Evolutionary conservation across 768 basidiomycete species (phyloP).

Genomic region (Rhodotorula taiwanensis): DNA sequence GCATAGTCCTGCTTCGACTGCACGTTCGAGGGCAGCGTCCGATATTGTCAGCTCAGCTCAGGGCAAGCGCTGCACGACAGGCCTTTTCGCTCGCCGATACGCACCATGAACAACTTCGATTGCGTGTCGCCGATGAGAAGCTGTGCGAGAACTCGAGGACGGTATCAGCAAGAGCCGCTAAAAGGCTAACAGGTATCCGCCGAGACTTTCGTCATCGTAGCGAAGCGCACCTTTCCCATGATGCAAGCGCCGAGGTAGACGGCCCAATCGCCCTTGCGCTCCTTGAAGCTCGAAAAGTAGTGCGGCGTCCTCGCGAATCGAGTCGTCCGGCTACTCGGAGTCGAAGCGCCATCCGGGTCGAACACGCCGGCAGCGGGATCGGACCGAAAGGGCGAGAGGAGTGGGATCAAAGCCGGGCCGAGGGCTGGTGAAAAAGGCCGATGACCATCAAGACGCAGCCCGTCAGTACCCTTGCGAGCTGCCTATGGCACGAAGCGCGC

Average conservation of each 20-base stretch:
- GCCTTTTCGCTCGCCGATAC: too few species aligned
- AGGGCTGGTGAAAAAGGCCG: too few species aligned
- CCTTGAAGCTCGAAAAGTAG: constrained; percentile 70
- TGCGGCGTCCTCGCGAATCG: constrained; percentile 63
- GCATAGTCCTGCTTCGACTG: constrained; percentile 32
- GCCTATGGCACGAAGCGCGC: too few species aligned
- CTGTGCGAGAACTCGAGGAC: neutral
- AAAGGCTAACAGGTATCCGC: neutral
- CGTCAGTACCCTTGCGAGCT: too few species aligned
- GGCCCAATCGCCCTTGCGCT: constrained; percentile 28
- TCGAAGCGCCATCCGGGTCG: neutral
- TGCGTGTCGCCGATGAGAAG: constrained; percentile 31
- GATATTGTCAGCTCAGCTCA: too few species aligned
- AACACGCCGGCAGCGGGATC: constrained; percentile 6
- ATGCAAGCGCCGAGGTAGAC: constrained; percentile 37
- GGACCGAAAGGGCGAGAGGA: constrained; percentile 26
- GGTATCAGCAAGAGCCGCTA: neutral
- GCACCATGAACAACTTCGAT: constrained; percentile 32
- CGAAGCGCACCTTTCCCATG: constrained; percentile 39
- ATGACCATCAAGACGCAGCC: too few species aligned
- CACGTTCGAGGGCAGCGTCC: too few species aligned
- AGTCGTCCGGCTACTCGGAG: constrained; percentile 39
- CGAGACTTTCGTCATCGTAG: too few species aligned
- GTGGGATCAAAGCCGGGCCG: constrained; percentile 17
- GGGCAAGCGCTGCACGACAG: too few species aligned